Evolutionary conservation across 2,329 filamentous ascomycete genomes (phyloP).

Genomic region (Colletotrichum ledebouriae): DNA sequence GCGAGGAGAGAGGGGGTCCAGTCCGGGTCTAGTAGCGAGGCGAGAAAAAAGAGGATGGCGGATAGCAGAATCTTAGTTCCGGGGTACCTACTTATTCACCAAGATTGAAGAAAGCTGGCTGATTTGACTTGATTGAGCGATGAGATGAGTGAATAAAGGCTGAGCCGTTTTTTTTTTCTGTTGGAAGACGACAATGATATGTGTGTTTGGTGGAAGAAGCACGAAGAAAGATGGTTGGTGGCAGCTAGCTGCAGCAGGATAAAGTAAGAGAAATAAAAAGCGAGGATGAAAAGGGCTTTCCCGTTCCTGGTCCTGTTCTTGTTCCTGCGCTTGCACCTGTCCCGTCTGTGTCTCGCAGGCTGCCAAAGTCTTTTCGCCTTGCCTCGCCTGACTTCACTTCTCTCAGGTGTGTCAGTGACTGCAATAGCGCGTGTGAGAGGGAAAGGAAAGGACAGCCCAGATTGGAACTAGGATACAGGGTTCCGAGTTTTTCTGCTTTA

Average conservation of each 20-base stretch:
- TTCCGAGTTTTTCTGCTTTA: too few relatives aligned
- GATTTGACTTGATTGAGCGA: not conserved
- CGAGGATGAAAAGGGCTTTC: too few relatives aligned
- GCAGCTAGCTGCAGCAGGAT: not conserved
- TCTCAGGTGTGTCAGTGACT: slow-evolving; percentile 4
- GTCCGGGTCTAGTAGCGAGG: slow-evolving; percentile 27
- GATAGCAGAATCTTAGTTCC: slow-evolving; percentile 9
- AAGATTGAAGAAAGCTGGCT: not conserved
- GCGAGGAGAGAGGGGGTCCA: slow-evolving; percentile 39
- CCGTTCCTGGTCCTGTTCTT: too few relatives aligned
- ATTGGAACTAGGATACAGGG: not conserved
- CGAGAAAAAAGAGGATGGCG: slow-evolving; percentile 8
- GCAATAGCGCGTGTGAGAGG: slow-evolving; percentile 3
- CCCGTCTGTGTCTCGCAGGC: not conserved
- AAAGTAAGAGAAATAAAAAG: not conserved
- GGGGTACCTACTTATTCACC: slow-evolving; percentile 8
- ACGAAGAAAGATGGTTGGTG: slow-evolving; percentile 34
- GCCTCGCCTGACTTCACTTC: slow-evolving; percentile 3
- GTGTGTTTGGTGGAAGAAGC: slow-evolving; percentile 40
- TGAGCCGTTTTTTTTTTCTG: slow-evolving; percentile 24
- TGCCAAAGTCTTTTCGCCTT: slow-evolving; percentile 5
- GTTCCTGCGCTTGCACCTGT: too few relatives aligned
- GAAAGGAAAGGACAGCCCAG: slow-evolving; percentile 12
- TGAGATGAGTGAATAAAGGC: not conserved
- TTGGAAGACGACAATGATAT: slow-evolving; percentile 18